Percentiles rank a stretch among this genome's conserved stretches.
Evolutionary conservation across 1,284 basidiomycete species (phyloP).

Genomic region (Fomitiporia mediterranea): DNA sequence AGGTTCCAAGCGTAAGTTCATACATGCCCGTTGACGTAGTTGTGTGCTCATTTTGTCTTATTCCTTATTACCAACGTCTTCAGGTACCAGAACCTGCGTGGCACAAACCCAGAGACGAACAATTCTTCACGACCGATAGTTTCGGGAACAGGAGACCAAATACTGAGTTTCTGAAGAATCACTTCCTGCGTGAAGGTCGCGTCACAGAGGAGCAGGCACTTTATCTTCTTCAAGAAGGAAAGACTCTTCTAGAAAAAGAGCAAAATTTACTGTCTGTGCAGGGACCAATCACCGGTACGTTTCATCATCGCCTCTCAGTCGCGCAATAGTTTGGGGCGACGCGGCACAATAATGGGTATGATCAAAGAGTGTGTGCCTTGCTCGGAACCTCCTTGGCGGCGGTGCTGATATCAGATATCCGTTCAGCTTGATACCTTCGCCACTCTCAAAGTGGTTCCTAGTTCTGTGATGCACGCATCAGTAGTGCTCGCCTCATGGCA

Average conservation of each 20-base stretch:
- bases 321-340: too few species aligned
- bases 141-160: slow-evolving; percentile 60
- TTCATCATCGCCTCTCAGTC: too few species aligned
- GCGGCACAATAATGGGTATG: too few species aligned
- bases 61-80: neutral
- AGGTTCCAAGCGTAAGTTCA: slow-evolving; percentile 20
- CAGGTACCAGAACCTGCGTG: slow-evolving; percentile 72
- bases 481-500: too few species aligned
- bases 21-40: neutral
- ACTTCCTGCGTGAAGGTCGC: slow-evolving; percentile 90
- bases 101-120: slow-evolving; percentile 66
- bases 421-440: too few species aligned
- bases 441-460: too few species aligned
- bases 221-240: slow-evolving; percentile 79
- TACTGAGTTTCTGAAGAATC: slow-evolving; percentile 83
- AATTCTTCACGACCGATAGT: slow-evolving; percentile 53
- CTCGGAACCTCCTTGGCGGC: too few species aligned
- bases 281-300: slow-evolving; percentile 90
- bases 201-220: slow-evolving; percentile 86
- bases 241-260: slow-evolving; percentile 73
- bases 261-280: slow-evolving; percentile 85
- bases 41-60: neutral
- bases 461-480: too few species aligned
- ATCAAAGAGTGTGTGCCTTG: too few species aligned
- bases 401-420: too few species aligned